phyloP scores from a whole-genome alignment of 129 eudicot genomes.

The Erigeron canadensis region DNA sequence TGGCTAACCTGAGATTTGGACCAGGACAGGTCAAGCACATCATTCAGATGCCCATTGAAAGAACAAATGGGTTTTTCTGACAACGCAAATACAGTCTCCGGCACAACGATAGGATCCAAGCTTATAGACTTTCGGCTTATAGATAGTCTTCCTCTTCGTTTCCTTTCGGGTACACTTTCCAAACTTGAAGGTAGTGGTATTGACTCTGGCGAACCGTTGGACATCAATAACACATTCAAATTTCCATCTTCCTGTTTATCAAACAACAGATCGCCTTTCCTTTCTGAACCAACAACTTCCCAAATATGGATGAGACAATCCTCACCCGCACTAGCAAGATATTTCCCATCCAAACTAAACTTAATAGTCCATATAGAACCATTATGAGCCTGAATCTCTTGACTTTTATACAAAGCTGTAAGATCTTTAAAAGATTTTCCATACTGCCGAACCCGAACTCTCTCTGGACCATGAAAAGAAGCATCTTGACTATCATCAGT shows the following conservation, averaged over 20 bases:
- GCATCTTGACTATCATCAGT: slow-evolving; percentile 96
- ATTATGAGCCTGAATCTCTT: slow-evolving; percentile 87
- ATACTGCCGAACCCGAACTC: slow-evolving; percentile 70
- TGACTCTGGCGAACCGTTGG: slow-evolving; percentile 88
- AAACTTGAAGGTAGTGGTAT: slow-evolving; percentile 52
- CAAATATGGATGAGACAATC: slow-evolving; percentile 87
- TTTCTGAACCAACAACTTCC: slow-evolving; percentile 81
- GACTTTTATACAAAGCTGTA: slow-evolving; percentile 72
- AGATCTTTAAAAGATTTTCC: slow-evolving; percentile 89
- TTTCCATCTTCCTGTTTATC: slow-evolving; percentile 92
- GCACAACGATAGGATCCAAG: slow-evolving; percentile 78
- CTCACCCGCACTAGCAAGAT: slow-evolving; percentile 97
- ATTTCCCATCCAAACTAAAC: slow-evolving; percentile 91
- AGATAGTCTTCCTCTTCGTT: slow-evolving; percentile 86
- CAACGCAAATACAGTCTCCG: slow-evolving; percentile 80
- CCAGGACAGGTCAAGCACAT: slow-evolving; percentile 97
- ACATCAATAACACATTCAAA: slow-evolving; percentile 55
- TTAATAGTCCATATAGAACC: slow-evolving; percentile 93
- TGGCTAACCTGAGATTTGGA: slow-evolving; percentile 92
- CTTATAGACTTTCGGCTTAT: slow-evolving; percentile 85
- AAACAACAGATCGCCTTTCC: slow-evolving; percentile 84
- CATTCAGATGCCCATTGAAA: slow-evolving; percentile 78
- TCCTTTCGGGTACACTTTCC: slow-evolving; percentile 61
- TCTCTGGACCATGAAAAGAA: slow-evolving; percentile 91
- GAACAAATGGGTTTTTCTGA: slow-evolving; percentile 90